Evolutionary conservation across 2,329 filamentous ascomycete genomes (phyloP), one percentile per base, ranked within the genome.

Genomic region (Aspergillus cejpii): DNA sequence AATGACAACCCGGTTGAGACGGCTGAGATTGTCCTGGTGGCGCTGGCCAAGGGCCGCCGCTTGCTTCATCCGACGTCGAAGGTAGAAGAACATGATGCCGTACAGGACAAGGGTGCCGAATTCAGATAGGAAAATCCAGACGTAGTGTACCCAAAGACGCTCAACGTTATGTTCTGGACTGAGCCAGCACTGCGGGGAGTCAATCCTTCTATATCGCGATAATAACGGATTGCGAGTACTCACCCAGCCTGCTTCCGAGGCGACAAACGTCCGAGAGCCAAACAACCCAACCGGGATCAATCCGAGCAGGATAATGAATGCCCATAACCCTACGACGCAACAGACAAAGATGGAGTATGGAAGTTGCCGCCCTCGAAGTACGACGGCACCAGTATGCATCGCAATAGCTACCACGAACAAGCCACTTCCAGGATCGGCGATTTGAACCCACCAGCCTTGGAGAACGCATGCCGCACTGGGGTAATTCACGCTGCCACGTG

Each of bases 81-180:
- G 61, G 45, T 73, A 68, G 53, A 74, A 55, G 54, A 74, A 75
- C 48, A 76, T 63, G 45, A 74, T 56, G 1, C 65, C 61, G 52
- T 77, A 77, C 19, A 77, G 66, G 12, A 66, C 55, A 21, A 77
- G 61, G 2, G 73, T 74, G 15, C 72, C 72, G 50, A 76, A 75
- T 53, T 77, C 74, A 34, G 73, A 62, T 31, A 75, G 60, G 60
- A 77, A 77, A 49, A 77, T 75, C 74, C 74, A 78, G 27, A 77
- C 47, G 53, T 77, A 77, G 52, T 77, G 74, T 5, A 71, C 64
- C 67, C 68, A 76, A 3, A 78, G 63, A 5, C 74, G 68, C 40
- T 73, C 70, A 11, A 49, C 43, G 46, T 75, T 68, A 52, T 66
- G 67, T 10, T 66, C 53, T 3, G 61, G 53, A 12, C 71, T 67